phyloP scores from a whole-genome alignment of 371 early-diverging fungal species.

The Rhizopus arrhizus region DNA sequence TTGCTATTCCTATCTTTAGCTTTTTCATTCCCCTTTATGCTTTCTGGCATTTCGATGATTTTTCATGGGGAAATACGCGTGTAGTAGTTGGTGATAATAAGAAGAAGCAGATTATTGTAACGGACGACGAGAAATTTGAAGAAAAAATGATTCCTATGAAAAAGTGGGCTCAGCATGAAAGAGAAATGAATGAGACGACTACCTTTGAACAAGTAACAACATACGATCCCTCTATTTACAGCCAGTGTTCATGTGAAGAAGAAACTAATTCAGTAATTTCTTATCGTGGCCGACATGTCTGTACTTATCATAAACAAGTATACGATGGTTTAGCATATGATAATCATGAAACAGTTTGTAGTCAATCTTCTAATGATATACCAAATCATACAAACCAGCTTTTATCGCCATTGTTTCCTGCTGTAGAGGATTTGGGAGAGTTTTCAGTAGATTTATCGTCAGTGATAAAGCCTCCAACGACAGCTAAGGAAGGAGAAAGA shows the following conservation, averaged over 20 bases:
- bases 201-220: constrained; percentile 16
- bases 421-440: constrained; percentile 9
- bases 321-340: not conserved
- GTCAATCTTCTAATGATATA: not conserved
- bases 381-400: not conserved
- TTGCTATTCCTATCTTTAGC: constrained; percentile 84
- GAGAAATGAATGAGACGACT: constrained; percentile 66
- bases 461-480: constrained; percentile 16
- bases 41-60: constrained; percentile 98
- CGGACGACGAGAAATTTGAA: constrained; percentile 60
- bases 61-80: constrained; percentile 98
- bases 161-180: constrained; percentile 77
- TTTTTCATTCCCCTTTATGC: constrained; percentile 80
- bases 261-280: not conserved
- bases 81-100: constrained; percentile 75
- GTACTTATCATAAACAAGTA: not conserved
- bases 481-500: not conserved
- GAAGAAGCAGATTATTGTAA: constrained; percentile 46
- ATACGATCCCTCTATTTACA: not conserved
- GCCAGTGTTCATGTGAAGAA: not conserved
- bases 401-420: constrained; percentile 11
- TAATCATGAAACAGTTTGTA: not conserved
- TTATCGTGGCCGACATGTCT: not conserved
- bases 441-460: constrained; percentile 38
- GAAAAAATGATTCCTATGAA: constrained; percentile 62